Percentiles rank a stretch among this genome's conserved stretches.
Evolutionary conservation across 2,329 filamentous ascomycete species (phyloP).

Genomic region (Phialophora tarda): DNA sequence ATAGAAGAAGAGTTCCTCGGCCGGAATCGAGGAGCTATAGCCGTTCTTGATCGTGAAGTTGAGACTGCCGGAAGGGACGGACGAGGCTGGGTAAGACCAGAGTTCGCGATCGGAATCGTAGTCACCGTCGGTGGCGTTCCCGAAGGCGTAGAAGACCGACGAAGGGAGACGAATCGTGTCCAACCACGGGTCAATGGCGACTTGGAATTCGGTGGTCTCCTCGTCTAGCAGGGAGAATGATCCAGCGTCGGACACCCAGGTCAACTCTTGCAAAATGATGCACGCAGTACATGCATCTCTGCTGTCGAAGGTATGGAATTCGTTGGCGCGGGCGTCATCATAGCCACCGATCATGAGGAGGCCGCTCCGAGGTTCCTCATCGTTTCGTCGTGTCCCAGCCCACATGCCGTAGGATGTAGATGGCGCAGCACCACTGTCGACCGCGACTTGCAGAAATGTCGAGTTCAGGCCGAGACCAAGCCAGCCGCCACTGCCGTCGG

Average conservation of each 20-base stretch:
- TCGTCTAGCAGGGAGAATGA: constrained; percentile 8
- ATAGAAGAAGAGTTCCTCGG: constrained; percentile 12
- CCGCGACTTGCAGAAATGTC: constrained; percentile 26
- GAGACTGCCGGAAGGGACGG: constrained; percentile 7
- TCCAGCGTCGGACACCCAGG: constrained; percentile 15
- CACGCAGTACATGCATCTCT: constrained; percentile 19
- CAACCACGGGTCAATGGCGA: constrained; percentile 17
- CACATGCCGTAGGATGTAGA: constrained; percentile 30
- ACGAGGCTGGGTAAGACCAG: neutral
- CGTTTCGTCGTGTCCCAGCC: constrained; percentile 23
- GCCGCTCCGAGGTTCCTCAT: constrained; percentile 14
- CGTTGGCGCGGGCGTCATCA: constrained; percentile 23
- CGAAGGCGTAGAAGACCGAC: neutral
- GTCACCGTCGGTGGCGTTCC: neutral
- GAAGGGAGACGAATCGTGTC: neutral
- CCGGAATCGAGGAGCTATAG: constrained; percentile 12
- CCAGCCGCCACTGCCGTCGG: neutral
- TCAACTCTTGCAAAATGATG: constrained; percentile 21
- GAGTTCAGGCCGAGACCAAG: constrained; percentile 31
- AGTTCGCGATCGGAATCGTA: neutral
- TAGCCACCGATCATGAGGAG: constrained; percentile 32
- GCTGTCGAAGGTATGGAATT: constrained; percentile 19
- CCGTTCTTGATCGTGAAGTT: constrained; percentile 18
- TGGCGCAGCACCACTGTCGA: constrained; percentile 23
- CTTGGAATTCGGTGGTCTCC: constrained; percentile 16